Base-by-base conservation (phyloP, 805 yeast species). In the Metschnikowia dekortorum region DNA sequence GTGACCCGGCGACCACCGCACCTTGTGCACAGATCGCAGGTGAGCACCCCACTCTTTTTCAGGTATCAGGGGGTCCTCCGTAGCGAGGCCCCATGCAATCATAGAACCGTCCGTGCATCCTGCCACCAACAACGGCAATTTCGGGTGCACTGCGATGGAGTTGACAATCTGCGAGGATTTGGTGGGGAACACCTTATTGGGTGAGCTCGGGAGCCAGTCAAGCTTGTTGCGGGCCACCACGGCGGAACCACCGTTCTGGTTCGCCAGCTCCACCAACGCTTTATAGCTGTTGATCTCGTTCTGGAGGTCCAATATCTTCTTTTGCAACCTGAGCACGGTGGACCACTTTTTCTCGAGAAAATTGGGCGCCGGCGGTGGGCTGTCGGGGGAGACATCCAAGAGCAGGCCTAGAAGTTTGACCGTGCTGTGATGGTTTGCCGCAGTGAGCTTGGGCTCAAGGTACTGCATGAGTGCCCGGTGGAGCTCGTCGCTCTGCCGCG, bases 261-360 rank as follows among this genome's bases (percentile, higher is more conserved):
- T 48, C 39, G 52, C 53, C n/a, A 68, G 53, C 22, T 75, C 78
- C 16, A 77, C 59, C 13, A 73, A 69, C n/a, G 77, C 75, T 39
- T 79, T 70, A 53, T 84, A 69, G 37, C 77, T 74, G 14, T 66
- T 66, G 4, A 80, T 64, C 43, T 83, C 84, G 16, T 75, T 67
- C 60, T 91, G 96, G 40, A 89, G 66, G 46, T 84, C 92, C 50
- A 85, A 70, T 39, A 85, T 83, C 59, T 81, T 78, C 54, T 83
- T 79, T 67, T 92, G 97, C 31, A 92, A 72, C 42, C 96, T 72
- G 32, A 89, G 75, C 4, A 91, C 92, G 0, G 96, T 84, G 0
- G 85, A 76, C 97, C 97, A 91, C 69, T 90, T 91, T 67, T 84
- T 85, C 57, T 85, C 89, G 37, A 89, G 69, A 52, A 73, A 74